These are phyloP conservation scores for Leishmania major DNA, from an alignment of 208 protist species.

Conservation along the genomic window DNA sequence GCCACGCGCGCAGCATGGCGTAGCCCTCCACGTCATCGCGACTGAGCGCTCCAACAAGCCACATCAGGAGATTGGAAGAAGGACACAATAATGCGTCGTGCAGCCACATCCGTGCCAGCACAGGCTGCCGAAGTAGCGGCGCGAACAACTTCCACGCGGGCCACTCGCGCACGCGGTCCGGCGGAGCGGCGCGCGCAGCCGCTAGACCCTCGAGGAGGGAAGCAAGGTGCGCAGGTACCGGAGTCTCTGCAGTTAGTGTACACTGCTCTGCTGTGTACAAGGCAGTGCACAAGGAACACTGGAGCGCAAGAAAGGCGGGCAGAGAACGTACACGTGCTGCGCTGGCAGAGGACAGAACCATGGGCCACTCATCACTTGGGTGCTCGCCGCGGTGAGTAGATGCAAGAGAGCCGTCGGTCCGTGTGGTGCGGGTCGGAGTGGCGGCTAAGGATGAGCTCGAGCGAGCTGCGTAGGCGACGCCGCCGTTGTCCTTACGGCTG, in stretches of 20 bases:
- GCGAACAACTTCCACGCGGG: conserved; percentile 21
- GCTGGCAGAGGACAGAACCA: conserved; percentile 25
- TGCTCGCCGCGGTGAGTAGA: not conserved
- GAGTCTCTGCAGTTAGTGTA: not conserved
- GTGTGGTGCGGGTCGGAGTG: not conserved
- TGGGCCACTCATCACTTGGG: conserved; percentile 9
- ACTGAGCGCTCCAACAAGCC: conserved; percentile 33
- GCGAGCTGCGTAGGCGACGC: not conserved
- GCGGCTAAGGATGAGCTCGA: not conserved
- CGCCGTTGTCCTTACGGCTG: not conserved
- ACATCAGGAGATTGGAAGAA: conserved; percentile 27
- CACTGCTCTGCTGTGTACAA: not conserved
- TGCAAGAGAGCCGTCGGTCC: not conserved
- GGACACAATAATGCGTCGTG: conserved; percentile 32
- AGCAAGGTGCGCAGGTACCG: not conserved
- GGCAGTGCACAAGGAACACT: conserved; percentile 7
- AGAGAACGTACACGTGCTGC: conserved; percentile 4
- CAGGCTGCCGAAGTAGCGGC: conserved; percentile 15
- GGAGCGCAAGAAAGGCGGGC: conserved; percentile 9
- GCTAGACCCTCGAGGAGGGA: conserved; percentile 6
- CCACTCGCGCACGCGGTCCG: conserved; percentile 4
- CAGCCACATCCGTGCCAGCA: conserved; percentile 41
- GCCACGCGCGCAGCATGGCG: conserved; percentile 5
- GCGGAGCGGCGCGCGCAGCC: not conserved
- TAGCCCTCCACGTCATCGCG: conserved; percentile 19